Conservation (phyloP, 2,329 filamentous ascomycete genomes). For the Beauveria varroae region DNA sequence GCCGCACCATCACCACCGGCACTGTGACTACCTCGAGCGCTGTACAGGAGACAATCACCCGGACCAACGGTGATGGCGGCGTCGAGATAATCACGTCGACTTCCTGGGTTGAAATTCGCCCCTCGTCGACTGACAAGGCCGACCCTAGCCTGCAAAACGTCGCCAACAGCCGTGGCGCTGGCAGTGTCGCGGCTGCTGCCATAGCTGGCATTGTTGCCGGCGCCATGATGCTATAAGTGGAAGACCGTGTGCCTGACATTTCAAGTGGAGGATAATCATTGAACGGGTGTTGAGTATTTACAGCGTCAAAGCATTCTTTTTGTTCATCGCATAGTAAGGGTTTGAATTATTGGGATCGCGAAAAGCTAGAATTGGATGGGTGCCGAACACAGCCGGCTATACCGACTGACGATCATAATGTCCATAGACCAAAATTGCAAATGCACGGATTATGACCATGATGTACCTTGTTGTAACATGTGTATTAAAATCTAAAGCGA, state of each 20-base stretch:
- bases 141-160: slow-evolving; percentile 31
- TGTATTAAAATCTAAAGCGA: background rate
- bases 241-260: background rate
- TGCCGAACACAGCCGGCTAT: background rate
- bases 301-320: background rate
- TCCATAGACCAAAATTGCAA: slow-evolving; percentile 10
- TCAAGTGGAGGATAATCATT: background rate
- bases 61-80: slow-evolving; percentile 36
- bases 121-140: slow-evolving; percentile 23
- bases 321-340: background rate
- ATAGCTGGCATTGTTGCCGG: slow-evolving; percentile 19
- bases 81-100: slow-evolving; percentile 41
- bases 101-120: slow-evolving; percentile 38
- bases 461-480: background rate
- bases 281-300: background rate
- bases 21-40: slow-evolving; percentile 27
- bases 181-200: slow-evolving; percentile 7
- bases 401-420: slow-evolving; percentile 9
- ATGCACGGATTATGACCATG: background rate
- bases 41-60: slow-evolving; percentile 35
- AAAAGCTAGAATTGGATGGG: slow-evolving; percentile 6
- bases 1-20: slow-evolving; percentile 27
- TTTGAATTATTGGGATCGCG: slow-evolving; percentile 1
- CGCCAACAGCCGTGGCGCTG: slow-evolving; percentile 15
- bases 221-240: slow-evolving; percentile 20